A percentile compares a stretch with the other conserved stretches of the same genome.
These are phyloP conservation scores for Castanopsis chinensis DNA, from an alignment of 306 rosid genomes.

Conservation along the genomic window DNA sequence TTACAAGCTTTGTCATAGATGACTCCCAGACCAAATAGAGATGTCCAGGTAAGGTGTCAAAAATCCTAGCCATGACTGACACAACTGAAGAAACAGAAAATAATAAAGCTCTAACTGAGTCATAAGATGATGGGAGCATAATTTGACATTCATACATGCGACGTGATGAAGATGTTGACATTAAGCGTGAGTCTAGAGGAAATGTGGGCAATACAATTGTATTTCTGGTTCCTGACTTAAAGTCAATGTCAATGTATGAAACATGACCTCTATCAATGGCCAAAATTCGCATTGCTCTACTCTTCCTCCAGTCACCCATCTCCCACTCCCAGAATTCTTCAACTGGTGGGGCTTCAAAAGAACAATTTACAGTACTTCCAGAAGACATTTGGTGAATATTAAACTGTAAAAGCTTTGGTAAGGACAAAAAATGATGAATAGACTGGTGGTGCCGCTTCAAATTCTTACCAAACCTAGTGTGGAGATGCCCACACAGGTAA, in stretches of 20 bases:
- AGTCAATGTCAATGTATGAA: conserved; percentile 74
- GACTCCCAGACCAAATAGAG: conserved; percentile 57
- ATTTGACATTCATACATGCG: conserved; percentile 59
- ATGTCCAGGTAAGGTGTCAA: conserved; percentile 59
- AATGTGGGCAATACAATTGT: conserved; percentile 81
- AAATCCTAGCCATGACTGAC: conserved; percentile 68
- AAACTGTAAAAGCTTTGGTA: conserved; percentile 55
- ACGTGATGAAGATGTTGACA: conserved; percentile 51
- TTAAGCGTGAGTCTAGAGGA: conserved; percentile 87
- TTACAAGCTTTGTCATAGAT: conserved; percentile 46
- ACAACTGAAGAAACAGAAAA: conserved; percentile 65
- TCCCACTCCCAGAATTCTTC: conserved; percentile 99
- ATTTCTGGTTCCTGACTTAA: conserved; percentile 48
- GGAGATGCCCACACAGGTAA: conserved; percentile 94
- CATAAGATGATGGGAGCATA: conserved; percentile 51
- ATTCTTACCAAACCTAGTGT: conserved; percentile 74
- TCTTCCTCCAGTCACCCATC: conserved; percentile 97
- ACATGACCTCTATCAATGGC: conserved; percentile 83
- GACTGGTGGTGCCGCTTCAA: conserved; percentile 81
- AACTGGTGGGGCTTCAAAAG: conserved; percentile 36
- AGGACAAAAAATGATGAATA: conserved; percentile 36
- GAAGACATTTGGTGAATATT: conserved; percentile 50
- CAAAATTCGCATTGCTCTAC: conserved; percentile 70
- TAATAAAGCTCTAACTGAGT: conserved; percentile 70
- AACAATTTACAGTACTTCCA: conserved; percentile 54